Conservation (phyloP, 352 stramenopile species). For the Pythium aristosporum region DNA sequence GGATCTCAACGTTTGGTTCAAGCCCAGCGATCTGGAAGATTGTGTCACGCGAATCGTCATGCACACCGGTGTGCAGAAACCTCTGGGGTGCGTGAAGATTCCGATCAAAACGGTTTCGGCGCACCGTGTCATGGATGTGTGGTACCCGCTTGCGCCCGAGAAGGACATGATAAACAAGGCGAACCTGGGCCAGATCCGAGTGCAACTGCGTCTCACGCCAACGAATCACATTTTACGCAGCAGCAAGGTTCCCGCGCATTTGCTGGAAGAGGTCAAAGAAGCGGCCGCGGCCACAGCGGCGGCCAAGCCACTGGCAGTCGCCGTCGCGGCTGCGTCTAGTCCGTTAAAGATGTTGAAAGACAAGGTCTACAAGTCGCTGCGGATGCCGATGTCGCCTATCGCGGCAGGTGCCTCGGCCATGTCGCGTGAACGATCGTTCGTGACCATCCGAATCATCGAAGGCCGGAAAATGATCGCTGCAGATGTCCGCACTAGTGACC, state of each 20-base stretch:
- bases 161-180: slow-evolving; percentile 70
- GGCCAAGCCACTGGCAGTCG: slow-evolving; percentile 8
- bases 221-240: slow-evolving; percentile 38
- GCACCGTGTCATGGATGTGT: slow-evolving; percentile 57
- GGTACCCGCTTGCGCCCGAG: slow-evolving; percentile 61
- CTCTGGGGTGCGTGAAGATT: slow-evolving; percentile 62
- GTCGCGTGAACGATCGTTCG: slow-evolving; percentile 44
- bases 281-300: slow-evolving; percentile 7
- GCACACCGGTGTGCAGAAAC: slow-evolving; percentile 41
- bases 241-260: slow-evolving; percentile 27
- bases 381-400: slow-evolving; percentile 5
- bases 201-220: slow-evolving; percentile 45
- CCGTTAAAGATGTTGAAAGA: slow-evolving; percentile 18
- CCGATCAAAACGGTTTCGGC: slow-evolving; percentile 61
- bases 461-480: slow-evolving; percentile 48
- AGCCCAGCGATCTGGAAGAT: slow-evolving; percentile 57
- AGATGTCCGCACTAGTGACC: slow-evolving; percentile 52
- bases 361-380: slow-evolving; percentile 7
- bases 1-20: slow-evolving; percentile 68
- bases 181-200: slow-evolving; percentile 54
- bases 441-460: slow-evolving; percentile 62
- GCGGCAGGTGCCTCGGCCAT: slow-evolving; percentile 21
- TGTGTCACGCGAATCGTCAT: slow-evolving; percentile 61
- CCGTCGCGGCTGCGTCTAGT: slow-evolving; percentile 1
- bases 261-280: slow-evolving; percentile 38